Evolutionary conservation across 208 protist species (phyloP).

Genomic region (Kentomonas sorsogonicus): DNA sequence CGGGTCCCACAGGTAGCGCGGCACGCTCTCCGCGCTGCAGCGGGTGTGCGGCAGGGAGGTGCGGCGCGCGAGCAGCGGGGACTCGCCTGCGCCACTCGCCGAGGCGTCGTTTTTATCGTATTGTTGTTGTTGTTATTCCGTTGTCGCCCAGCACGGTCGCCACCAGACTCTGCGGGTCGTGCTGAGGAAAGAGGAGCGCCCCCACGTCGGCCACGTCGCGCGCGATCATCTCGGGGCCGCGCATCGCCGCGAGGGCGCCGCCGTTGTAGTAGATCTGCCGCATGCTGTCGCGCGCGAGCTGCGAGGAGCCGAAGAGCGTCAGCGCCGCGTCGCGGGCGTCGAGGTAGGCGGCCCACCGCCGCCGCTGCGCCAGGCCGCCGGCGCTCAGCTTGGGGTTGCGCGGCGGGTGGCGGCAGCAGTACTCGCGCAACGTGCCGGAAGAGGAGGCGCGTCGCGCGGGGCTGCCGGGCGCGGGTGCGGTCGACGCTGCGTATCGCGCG

Average conservation of each 20-base stretch:
- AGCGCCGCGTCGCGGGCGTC: slow-evolving; percentile 85
- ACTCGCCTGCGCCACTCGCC: slow-evolving; percentile 17
- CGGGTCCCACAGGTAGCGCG: slow-evolving; percentile 70
- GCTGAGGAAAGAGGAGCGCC: slow-evolving; percentile 33
- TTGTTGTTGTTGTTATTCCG: neutral
- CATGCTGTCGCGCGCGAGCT: slow-evolving; percentile 81
- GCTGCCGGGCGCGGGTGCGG: slow-evolving; percentile 21
- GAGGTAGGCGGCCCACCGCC: slow-evolving; percentile 74
- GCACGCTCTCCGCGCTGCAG: slow-evolving; percentile 41
- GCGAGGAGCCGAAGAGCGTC: slow-evolving; percentile 73
- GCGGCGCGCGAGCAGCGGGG: slow-evolving; percentile 28
- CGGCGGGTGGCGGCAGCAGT: slow-evolving; percentile 66
- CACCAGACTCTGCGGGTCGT: neutral
- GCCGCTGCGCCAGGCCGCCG: slow-evolving; percentile 58
- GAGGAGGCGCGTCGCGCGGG: slow-evolving; percentile 42
- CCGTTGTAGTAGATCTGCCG: slow-evolving; percentile 84
- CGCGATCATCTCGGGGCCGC: slow-evolving; percentile 51
- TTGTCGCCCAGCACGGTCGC: neutral
- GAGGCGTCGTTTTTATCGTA: neutral
- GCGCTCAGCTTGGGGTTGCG: slow-evolving; percentile 73
- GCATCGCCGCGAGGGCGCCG: slow-evolving; percentile 59
- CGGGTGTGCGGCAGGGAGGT: slow-evolving; percentile 63
- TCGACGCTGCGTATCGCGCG: slow-evolving; percentile 34
- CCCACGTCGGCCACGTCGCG: slow-evolving; percentile 61
- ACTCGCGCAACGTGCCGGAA: slow-evolving; percentile 60